Percentiles rank a stretch among this genome's conserved stretches.
Evolutionary conservation across 768 basidiomycete genomes (phyloP).

Genomic region (Tulasnella sp.): DNA sequence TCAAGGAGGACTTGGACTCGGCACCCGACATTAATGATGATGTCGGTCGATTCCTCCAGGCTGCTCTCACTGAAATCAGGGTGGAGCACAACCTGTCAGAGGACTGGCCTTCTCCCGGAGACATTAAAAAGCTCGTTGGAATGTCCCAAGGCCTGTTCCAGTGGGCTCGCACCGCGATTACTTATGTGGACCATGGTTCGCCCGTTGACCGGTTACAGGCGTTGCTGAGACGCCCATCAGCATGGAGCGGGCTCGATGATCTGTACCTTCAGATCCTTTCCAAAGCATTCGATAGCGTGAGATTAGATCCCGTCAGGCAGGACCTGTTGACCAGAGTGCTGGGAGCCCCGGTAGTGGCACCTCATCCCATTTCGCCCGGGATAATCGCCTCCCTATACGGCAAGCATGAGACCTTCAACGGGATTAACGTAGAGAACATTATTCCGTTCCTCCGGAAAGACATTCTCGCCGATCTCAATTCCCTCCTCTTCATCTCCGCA

Average conservation of each 20-base stretch:
- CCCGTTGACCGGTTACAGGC: not conserved
- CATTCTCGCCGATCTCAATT: not conserved
- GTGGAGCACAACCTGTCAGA: not conserved
- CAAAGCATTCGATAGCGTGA: not conserved
- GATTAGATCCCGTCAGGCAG: not conserved
- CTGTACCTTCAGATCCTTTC: not conserved
- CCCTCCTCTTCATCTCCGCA: not conserved
- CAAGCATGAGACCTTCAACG: not conserved
- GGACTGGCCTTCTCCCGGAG: not conserved
- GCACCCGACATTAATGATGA: not conserved
- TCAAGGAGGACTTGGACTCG: not conserved
- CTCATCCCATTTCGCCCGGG: not conserved
- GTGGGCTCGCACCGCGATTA: not conserved
- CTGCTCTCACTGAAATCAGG: not conserved
- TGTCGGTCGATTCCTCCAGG: not conserved
- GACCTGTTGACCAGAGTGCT: not conserved
- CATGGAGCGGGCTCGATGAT: not conserved
- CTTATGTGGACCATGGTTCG: not conserved
- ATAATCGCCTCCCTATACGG: not conserved
- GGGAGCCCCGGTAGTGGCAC: not conserved
- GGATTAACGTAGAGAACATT: not conserved
- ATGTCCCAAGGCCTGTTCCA: not conserved
- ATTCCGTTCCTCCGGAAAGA: not conserved
- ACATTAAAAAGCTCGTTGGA: not conserved
- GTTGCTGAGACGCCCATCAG: not conserved